Evolutionary conservation across 2,329 filamentous ascomycete genomes (phyloP).

Genomic region (Phoma sp.): DNA sequence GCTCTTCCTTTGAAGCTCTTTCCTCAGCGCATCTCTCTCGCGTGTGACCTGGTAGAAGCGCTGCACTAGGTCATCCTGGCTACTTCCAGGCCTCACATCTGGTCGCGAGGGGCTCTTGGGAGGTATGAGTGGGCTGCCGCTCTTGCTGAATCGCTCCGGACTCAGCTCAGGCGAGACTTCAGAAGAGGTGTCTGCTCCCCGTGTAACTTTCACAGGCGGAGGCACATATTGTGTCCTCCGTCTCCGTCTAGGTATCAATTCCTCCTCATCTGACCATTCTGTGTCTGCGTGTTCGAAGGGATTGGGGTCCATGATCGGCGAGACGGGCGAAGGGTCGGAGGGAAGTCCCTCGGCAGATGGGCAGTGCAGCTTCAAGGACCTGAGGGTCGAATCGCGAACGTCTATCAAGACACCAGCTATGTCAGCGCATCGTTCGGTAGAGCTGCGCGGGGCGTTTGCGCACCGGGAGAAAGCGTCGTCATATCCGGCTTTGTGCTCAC

Average conservation of each 20-base stretch:
- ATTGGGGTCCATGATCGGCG: conserved; percentile 31
- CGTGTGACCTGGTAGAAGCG: conserved; percentile 49
- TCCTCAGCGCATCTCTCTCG: conserved; percentile 46
- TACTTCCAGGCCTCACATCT: conserved; percentile 38
- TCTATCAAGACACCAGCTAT: conserved; percentile 31
- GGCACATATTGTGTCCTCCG: conserved; percentile 40
- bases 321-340: conserved; percentile 28
- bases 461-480: conserved; percentile 37
- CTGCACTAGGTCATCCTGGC: conserved; percentile 46
- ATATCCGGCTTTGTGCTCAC: conserved; percentile 25
- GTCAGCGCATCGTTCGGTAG: conserved; percentile 28
- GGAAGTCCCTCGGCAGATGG: conserved; percentile 45
- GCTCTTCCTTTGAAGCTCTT: conserved; percentile 45
- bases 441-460: conserved; percentile 17
- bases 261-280: conserved; percentile 49
- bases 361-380: conserved; percentile 45
- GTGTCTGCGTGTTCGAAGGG: conserved; percentile 41
- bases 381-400: conserved; percentile 46
- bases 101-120: conserved; percentile 47
- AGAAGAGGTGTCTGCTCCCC: conserved; percentile 33
- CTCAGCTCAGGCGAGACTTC: conserved; percentile 34
- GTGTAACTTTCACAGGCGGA: conserved; percentile 32
- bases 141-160: conserved; percentile 27
- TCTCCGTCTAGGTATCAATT: conserved; percentile 41
- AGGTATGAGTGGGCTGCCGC: conserved; percentile 37